Evolutionary conservation across 345 rosid species (phyloP).

Genomic region (Linum trigynum): DNA sequence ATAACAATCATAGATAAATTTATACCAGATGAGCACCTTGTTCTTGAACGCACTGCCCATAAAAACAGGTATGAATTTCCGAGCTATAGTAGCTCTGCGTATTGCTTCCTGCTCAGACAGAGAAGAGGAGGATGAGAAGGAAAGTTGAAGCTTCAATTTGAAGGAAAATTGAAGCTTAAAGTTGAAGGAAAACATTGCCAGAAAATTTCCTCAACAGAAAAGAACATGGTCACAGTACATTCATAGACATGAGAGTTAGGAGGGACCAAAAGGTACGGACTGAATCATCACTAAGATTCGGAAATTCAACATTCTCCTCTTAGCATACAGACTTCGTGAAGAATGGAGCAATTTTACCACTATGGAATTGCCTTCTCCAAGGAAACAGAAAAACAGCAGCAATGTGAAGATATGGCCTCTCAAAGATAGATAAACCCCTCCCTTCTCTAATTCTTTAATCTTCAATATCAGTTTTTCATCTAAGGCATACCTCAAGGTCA

Average conservation of each 20-base stretch:
- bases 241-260: background rate
- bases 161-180: conserved; percentile 1
- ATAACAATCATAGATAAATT: background rate
- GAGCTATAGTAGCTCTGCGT: conserved; percentile 92
- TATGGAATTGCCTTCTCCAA: background rate
- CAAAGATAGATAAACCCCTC: background rate
- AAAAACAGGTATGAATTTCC: conserved; percentile 86
- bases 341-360: background rate
- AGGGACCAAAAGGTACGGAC: background rate
- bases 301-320: too few species aligned
- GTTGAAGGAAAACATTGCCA: background rate
- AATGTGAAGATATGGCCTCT: background rate
- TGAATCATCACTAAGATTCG: too few species aligned
- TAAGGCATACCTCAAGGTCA: conserved; percentile 65
- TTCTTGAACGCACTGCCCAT: conserved; percentile 99
- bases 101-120: conserved; percentile 57
- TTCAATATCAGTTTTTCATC: background rate
- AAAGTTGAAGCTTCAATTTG: too few species aligned
- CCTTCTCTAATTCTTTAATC: background rate
- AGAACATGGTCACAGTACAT: too few species aligned
- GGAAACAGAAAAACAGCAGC: background rate
- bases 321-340: background rate
- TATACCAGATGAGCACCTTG: conserved; percentile 42
- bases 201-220: background rate
- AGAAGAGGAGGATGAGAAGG: background rate